Evolutionary conservation across 2,329 filamentous ascomycete genomes (phyloP).

Genomic region (Phyllosticta capitalensis): DNA sequence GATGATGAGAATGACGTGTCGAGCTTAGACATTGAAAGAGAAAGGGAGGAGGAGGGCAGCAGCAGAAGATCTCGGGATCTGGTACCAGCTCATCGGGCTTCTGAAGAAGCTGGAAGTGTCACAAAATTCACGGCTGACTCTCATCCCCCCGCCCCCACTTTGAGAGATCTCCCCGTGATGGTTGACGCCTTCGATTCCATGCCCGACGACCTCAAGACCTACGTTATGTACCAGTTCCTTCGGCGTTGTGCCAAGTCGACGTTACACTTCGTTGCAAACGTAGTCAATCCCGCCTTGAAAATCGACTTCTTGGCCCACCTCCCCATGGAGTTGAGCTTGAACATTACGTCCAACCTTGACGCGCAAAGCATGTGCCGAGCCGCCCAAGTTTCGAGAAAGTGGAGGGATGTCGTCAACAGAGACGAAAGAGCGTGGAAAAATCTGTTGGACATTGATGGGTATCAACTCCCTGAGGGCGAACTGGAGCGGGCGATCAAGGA

Average conservation of each 20-base stretch:
- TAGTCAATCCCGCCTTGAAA: constrained; percentile 88
- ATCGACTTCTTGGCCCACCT: constrained; percentile 83
- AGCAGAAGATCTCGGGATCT: background rate
- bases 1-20: constrained; percentile 28
- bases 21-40: constrained; percentile 22
- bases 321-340: constrained; percentile 76
- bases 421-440: constrained; percentile 97
- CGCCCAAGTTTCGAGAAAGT: constrained; percentile 87
- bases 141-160: constrained; percentile 27
- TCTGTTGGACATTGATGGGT: constrained; percentile 77
- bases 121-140: constrained; percentile 17
- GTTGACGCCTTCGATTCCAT: constrained; percentile 85
- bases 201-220: constrained; percentile 84
- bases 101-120: background rate
- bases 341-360: constrained; percentile 81
- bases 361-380: constrained; percentile 78
- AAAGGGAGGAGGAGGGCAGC: constrained; percentile 1
- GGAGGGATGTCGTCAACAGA: constrained; percentile 81
- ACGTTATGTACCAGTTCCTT: constrained; percentile 93
- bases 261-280: constrained; percentile 76
- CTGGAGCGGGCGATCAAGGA: constrained; percentile 76
- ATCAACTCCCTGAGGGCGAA: constrained; percentile 67
- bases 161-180: constrained; percentile 77
- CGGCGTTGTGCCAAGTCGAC: constrained; percentile 81
- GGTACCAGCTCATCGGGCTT: background rate